phyloP scores from a whole-genome alignment of 345 rosid genomes.

The Aurinia saxatilis region DNA sequence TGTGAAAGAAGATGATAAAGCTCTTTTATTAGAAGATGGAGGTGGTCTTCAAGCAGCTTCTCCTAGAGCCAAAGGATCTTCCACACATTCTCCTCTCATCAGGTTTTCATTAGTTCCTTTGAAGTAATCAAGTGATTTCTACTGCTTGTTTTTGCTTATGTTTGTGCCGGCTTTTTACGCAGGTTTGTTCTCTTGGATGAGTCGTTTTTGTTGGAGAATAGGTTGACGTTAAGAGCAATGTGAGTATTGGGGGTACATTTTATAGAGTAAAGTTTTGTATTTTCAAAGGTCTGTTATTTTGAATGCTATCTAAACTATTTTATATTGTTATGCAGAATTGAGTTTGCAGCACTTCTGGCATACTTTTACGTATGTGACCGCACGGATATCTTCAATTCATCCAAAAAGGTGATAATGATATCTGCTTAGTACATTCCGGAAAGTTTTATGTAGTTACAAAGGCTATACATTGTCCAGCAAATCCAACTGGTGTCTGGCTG shows the following conservation, averaged over 20 bases:
- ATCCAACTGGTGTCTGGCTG: slow-evolving; percentile 8
- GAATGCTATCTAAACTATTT: neutral
- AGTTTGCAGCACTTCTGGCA: slow-evolving; percentile 52
- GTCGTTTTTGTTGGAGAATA: slow-evolving; percentile 77
- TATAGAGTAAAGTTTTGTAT: neutral
- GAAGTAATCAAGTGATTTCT: neutral
- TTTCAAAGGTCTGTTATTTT: neutral
- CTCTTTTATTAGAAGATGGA: slow-evolving; percentile 74
- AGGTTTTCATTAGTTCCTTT: slow-evolving; percentile 10
- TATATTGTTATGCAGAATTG: slow-evolving; percentile 51
- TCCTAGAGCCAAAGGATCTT: slow-evolving; percentile 47
- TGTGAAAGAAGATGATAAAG: slow-evolving; percentile 71
- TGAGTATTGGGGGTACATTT: slow-evolving; percentile 31
- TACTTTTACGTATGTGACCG: slow-evolving; percentile 89
- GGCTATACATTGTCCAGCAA: neutral
- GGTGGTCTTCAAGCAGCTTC: slow-evolving; percentile 72
- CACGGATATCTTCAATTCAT: slow-evolving; percentile 65
- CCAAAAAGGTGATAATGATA: slow-evolving; percentile 58
- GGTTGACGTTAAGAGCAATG: slow-evolving; percentile 83
- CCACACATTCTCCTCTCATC: slow-evolving; percentile 52
- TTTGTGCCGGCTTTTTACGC: slow-evolving; percentile 4
- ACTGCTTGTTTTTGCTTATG: neutral
- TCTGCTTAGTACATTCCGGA: neutral
- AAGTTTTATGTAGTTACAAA: neutral
- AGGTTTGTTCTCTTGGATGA: slow-evolving; percentile 83